Conservation (phyloP, 345 rosid genomes). For the Arabidopsis suecica region DNA sequence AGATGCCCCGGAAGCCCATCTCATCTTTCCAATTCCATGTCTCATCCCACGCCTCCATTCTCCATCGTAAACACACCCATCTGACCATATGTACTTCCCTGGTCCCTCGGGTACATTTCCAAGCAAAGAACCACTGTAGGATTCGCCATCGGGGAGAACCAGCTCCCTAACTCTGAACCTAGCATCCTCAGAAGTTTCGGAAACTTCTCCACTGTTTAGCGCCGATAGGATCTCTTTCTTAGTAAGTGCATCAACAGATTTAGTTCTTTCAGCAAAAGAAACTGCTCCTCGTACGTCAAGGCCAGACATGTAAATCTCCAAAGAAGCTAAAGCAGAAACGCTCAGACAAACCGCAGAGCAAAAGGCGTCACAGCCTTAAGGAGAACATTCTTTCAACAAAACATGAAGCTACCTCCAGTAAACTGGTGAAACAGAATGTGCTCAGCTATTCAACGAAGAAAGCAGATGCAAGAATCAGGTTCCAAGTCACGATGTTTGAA, state of each 20-base stretch:
- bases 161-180: conserved; percentile 73
- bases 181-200: conserved; percentile 57
- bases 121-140: conserved; percentile 76
- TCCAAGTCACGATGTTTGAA: conserved; percentile 40
- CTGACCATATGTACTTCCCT: conserved; percentile 89
- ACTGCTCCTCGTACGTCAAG: conserved; percentile 58
- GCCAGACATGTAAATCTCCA: conserved; percentile 91
- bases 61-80: conserved; percentile 76
- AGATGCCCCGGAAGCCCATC: conserved; percentile 73
- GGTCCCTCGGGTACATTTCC: conserved; percentile 79
- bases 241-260: conserved; percentile 63
- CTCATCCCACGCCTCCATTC: conserved; percentile 96
- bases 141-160: conserved; percentile 67
- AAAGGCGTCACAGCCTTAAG: conserved; percentile 40
- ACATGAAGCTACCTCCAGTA: conserved; percentile 13
- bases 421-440: conserved; percentile 29
- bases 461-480: conserved; percentile 38
- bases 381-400: conserved; percentile 40
- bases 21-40: conserved; percentile 78
- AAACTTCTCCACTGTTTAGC: conserved; percentile 59
- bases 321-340: conserved; percentile 44
- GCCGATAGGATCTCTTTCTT: conserved; percentile 50
- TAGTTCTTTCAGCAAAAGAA: conserved; percentile 71
- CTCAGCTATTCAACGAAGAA: conserved; percentile 24
- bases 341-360: conserved; percentile 38